Percentiles rank a stretch among this genome's conserved stretches.
Evolutionary conservation across 345 rosid species (phyloP).

Genomic region (Sonneratia caseolaris): DNA sequence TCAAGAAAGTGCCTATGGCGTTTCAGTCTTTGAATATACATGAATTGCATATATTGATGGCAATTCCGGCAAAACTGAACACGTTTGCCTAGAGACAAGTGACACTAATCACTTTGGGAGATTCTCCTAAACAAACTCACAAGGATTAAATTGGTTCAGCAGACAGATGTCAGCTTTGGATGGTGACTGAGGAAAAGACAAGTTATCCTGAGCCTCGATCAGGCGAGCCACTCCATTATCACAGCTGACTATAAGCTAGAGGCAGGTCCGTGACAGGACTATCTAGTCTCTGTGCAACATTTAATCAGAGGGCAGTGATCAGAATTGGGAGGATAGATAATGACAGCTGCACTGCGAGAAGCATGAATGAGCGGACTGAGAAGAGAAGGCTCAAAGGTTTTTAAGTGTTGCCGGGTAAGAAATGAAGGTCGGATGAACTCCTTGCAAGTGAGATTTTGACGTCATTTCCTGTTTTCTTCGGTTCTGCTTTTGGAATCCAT

Average conservation of each 20-base stretch:
- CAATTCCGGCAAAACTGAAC: constrained; percentile 10
- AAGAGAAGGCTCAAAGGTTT: constrained; percentile 25
- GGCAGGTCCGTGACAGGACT: neutral
- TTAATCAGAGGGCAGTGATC: neutral
- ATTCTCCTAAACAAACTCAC: neutral
- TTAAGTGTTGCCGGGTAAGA: constrained; percentile 25
- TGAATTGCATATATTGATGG: neutral
- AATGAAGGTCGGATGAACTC: constrained; percentile 28
- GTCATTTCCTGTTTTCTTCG: constrained; percentile 15
- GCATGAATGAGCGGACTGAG: constrained; percentile 27
- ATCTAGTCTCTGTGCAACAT: no score
- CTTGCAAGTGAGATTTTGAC: constrained; percentile 17
- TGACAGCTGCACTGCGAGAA: constrained; percentile 19
- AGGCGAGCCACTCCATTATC: constrained; percentile 22
- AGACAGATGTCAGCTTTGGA: neutral
- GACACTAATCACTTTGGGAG: neutral
- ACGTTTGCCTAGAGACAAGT: constrained; percentile 4
- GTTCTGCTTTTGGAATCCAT: neutral
- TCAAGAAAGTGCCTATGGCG: constrained; percentile 3
- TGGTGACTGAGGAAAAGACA: constrained; percentile 7
- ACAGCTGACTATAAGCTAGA: constrained; percentile 17
- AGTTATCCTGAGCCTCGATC: constrained; percentile 16
- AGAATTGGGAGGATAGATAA: constrained; percentile 17
- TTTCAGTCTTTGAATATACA: neutral
- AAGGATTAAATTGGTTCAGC: neutral